Conservation (phyloP, 148 eudicot species). For the Polygonum aviculare region DNA sequence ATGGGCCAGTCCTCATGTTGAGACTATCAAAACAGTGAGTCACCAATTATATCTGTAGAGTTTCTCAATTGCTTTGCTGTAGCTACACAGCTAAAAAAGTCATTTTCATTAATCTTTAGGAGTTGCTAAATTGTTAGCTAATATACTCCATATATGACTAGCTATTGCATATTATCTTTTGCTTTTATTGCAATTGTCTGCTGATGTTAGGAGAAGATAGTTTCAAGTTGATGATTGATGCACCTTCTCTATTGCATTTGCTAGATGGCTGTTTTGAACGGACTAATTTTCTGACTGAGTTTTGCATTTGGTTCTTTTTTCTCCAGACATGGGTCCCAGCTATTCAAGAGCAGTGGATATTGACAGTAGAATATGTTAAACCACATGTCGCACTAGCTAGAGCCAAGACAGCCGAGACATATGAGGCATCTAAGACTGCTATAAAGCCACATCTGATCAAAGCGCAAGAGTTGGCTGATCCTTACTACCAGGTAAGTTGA, state of each 20-base stretch:
- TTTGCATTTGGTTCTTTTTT: conserved; percentile 4
- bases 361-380: conserved; percentile 38
- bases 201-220: not conserved
- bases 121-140: not conserved
- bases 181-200: not conserved
- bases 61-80: not conserved
- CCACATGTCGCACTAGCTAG: conserved; percentile 50
- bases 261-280: not conserved
- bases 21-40: conserved; percentile 63
- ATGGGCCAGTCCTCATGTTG: conserved; percentile 79
- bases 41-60: not conserved
- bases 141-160: not conserved
- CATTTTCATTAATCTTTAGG: not conserved
- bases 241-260: not conserved
- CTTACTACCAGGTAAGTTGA: conserved; percentile 64
- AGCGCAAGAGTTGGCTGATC: conserved; percentile 54
- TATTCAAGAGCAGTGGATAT: conserved; percentile 65
- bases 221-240: not conserved
- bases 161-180: not conserved
- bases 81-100: not conserved
- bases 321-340: conserved; percentile 61
- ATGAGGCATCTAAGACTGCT: conserved; percentile 52
- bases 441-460: conserved; percentile 59
- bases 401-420: conserved; percentile 44
- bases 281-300: conserved; percentile 5